Percentiles rank a stretch among this genome's conserved stretches.
Conservation (phyloP, 768 basidiomycete species). For the Infundibulicybe gibba region DNA sequence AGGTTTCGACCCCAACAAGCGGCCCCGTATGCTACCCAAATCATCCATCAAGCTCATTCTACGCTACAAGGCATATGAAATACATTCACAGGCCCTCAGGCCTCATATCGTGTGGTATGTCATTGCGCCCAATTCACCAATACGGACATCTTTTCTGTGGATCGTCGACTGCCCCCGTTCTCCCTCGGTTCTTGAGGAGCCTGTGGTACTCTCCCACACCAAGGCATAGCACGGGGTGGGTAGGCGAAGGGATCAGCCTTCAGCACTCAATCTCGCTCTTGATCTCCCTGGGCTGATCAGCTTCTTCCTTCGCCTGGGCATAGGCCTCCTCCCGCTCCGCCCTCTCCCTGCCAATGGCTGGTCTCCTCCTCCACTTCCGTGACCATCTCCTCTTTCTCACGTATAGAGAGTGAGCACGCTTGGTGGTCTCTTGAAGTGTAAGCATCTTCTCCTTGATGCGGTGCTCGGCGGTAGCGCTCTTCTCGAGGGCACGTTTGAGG, state of each 20-base stretch:
- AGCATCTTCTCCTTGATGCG: constrained; percentile 85
- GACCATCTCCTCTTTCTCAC: constrained; percentile 41
- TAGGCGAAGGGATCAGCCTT: constrained; percentile 23
- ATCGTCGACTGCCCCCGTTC: no score
- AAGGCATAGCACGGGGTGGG: constrained; percentile 4
- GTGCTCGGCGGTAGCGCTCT: constrained; percentile 67
- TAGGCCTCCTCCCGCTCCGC: constrained; percentile 41
- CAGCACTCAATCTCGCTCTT: constrained; percentile 54
- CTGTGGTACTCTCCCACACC: no score
- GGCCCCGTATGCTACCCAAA: no score
- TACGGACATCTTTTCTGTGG: no score
- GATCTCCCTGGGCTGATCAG: constrained; percentile 53
- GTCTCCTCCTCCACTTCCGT: constrained; percentile 41
- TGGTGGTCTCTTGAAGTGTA: constrained; percentile 85
- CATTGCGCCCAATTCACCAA: no score
- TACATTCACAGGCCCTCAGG: no score
- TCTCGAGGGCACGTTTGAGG: constrained; percentile 80
- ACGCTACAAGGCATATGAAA: no score
- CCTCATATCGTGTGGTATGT: no score
- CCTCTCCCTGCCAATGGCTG: constrained; percentile 32
- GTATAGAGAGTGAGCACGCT: constrained; percentile 62
- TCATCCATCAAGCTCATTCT: no score
- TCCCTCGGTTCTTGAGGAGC: no score
- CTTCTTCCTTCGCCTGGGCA: constrained; percentile 40
- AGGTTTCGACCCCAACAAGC: no score